A percentile compares a stretch with the other conserved stretches of the same genome.
phyloP scores from a whole-genome alignment of 106 monocot species.

The Dendrobium huoshanense region DNA sequence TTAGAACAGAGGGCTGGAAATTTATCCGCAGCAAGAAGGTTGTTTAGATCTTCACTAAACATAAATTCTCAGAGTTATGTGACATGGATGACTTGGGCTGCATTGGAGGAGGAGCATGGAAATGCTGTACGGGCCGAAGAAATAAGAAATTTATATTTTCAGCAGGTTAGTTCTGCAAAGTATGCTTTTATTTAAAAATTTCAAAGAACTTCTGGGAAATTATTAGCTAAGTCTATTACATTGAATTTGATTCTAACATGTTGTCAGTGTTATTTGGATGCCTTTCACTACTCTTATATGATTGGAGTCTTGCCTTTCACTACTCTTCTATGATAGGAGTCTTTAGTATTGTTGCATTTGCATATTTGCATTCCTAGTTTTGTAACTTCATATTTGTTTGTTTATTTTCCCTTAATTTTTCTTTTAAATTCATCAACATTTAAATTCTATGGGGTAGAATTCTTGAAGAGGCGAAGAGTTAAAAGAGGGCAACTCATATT shows the following conservation, averaged over 20 bases:
- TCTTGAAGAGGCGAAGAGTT: too few species aligned
- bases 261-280: neutral
- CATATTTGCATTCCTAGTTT: too few species aligned
- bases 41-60: slow-evolving; percentile 87
- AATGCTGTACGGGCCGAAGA: slow-evolving; percentile 87
- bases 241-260: too few species aligned
- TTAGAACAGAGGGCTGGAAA: slow-evolving; percentile 90
- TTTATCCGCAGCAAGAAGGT: slow-evolving; percentile 70
- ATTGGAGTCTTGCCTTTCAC: neutral
- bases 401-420: too few species aligned
- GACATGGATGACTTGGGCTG: slow-evolving; percentile 99
- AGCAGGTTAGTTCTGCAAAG: slow-evolving; percentile 58
- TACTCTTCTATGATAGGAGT: neutral
- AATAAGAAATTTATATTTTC: slow-evolving; percentile 82
- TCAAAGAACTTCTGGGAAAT: too few species aligned
- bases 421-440: too few species aligned
- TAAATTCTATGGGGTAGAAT: too few species aligned
- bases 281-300: neutral
- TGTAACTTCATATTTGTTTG: too few species aligned
- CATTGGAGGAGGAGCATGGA: slow-evolving; percentile 81
- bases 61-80: slow-evolving; percentile 97
- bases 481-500: too few species aligned
- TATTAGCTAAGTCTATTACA: too few species aligned
- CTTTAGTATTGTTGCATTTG: too few species aligned
- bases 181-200: too few species aligned